Evolutionary conservation across 177 flowering plant species (phyloP).

Genomic region (Vitis hybrid): DNA sequence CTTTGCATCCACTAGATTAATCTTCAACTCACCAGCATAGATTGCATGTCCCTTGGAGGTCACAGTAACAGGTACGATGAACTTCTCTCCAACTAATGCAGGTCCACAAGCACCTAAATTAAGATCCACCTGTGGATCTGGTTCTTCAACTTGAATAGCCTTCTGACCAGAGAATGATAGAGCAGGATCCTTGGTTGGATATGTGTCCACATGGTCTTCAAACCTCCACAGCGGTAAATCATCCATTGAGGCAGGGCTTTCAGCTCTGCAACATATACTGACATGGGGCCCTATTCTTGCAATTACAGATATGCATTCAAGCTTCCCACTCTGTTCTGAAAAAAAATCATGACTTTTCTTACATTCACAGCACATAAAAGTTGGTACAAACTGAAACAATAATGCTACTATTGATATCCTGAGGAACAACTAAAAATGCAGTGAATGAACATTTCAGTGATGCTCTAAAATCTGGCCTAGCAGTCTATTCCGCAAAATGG

Average conservation of each 20-base stretch:
- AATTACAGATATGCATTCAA: conserved; percentile 79
- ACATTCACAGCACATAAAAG: neutral
- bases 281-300: conserved; percentile 69
- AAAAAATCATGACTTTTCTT: neutral
- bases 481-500: too few relatives aligned
- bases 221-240: conserved; percentile 93
- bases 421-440: too few relatives aligned
- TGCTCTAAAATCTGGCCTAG: too few relatives aligned
- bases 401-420: neutral
- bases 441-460: too few relatives aligned
- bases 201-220: conserved; percentile 73
- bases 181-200: conserved; percentile 84
- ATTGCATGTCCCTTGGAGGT: conserved; percentile 70
- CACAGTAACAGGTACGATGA: conserved; percentile 70
- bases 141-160: conserved; percentile 87
- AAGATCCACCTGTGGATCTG: conserved; percentile 82
- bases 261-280: conserved; percentile 88
- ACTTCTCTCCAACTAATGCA: conserved; percentile 90
- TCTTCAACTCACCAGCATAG: conserved; percentile 82
- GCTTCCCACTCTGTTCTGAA: conserved; percentile 94
- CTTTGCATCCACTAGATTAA: conserved; percentile 87
- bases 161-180: conserved; percentile 86
- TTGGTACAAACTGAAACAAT: neutral
- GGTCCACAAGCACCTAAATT: conserved; percentile 64
- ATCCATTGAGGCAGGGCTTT: conserved; percentile 96